phyloP scores from a whole-genome alignment of 768 basidiomycete genomes.

The Rhodocollybia butyracea region DNA sequence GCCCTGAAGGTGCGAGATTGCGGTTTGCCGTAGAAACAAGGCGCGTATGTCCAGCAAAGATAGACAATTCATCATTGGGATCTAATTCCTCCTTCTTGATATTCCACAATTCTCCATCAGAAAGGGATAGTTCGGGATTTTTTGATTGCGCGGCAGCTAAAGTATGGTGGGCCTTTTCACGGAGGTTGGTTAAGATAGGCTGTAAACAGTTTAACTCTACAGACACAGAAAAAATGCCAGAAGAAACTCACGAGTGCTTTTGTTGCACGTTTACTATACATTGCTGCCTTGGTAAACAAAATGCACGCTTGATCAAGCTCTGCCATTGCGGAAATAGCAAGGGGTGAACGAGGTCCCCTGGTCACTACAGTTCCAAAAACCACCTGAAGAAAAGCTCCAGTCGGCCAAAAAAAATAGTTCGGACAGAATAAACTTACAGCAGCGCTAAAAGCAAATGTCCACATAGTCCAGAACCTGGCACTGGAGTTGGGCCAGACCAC shows the following conservation, averaged over 20 bases:
- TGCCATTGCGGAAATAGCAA: constrained; percentile 63
- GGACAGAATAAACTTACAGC: constrained; percentile 33
- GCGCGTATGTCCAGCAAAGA: constrained; percentile 65
- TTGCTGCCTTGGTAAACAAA: constrained; percentile 62
- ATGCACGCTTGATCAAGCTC: constrained; percentile 67
- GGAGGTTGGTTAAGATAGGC: constrained; percentile 59
- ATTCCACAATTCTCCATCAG: constrained; percentile 43
- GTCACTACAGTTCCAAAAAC: constrained; percentile 81
- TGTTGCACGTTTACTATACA: constrained; percentile 56
- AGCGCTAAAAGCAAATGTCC: constrained; percentile 59
- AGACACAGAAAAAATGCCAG: background rate
- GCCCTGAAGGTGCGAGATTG: background rate
- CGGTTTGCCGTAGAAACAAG: constrained; percentile 37
- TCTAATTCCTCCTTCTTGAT: constrained; percentile 49
- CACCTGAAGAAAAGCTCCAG: constrained; percentile 37
- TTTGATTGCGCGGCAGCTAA: constrained; percentile 39
- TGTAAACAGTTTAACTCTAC: constrained; percentile 17
- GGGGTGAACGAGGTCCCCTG: constrained; percentile 62
- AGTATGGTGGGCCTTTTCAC: constrained; percentile 64
- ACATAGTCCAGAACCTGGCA: constrained; percentile 57
- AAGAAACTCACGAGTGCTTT: constrained; percentile 55
- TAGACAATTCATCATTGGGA: constrained; percentile 56
- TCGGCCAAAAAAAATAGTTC: background rate
- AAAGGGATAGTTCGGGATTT: constrained; percentile 22
- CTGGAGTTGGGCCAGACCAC: constrained; percentile 41